Base-by-base conservation (phyloP, 2,329 filamentous ascomycete species). In the Colletotrichum tamarilloi region DNA sequence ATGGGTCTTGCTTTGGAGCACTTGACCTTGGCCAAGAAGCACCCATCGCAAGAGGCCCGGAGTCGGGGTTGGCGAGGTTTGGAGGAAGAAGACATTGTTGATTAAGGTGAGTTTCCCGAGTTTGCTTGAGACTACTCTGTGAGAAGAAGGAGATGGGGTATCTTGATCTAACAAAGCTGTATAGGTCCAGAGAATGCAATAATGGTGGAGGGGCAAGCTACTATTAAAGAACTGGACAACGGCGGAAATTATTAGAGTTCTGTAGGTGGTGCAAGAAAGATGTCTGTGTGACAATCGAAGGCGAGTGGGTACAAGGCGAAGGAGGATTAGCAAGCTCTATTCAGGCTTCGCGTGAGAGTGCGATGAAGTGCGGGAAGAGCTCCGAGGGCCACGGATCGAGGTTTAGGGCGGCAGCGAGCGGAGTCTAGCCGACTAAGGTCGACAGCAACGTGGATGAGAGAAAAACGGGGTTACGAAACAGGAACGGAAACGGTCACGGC, bases 11-110 rank as follows among this genome's bases (percentile, higher is more conserved):
- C 81, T 75, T 89, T 89, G 74, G 85, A 87, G 78, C 87, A 89
- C 76, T 89, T 89, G 79, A 89, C 87, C 77, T 89, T 89, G 74
- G 87, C 87, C 24, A 87, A 79, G 77, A 89, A 88, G 79, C 87
- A 89, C 8, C 85, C 86, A 74, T 89, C 87, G 77, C 87, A 89
- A 22, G 87, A 89, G 26, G 84, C 85, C 72, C 86, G 81, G 35
- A 87, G 79, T 58, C 84, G 83, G 60, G 83, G 83, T 75, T 84
- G 82, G 42, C 82, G 81, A 73, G 80, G 76, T 72, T 84, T 84
- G 35, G 76, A 76, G 28, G 24, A 72, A 55, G 72, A 72, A 73
- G 71, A 74, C 72, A 74, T 74, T 62, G 62, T 72, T 67, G 68
- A 59, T 59, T 63, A 68, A 49, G 62, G 58, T 52, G 53, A 72